A percentile compares a stretch with the other conserved stretches of the same genome.
Conservation (phyloP, 805 yeast genomes). For the Kodamaea laetipori region DNA sequence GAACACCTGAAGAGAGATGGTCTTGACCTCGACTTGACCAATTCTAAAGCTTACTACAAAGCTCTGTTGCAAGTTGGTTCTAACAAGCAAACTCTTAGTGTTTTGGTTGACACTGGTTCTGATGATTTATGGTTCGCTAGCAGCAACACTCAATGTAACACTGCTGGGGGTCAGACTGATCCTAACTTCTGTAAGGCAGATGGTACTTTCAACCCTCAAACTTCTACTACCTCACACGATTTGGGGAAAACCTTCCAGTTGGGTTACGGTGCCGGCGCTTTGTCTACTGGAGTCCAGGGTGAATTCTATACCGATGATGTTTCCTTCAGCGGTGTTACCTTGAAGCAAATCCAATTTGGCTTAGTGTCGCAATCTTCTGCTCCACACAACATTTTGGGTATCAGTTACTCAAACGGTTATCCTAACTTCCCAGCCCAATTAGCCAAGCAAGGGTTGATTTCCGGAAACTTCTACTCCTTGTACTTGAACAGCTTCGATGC, state of each 20-base stretch:
- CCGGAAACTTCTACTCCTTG: constrained; percentile 60
- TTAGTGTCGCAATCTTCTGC: constrained; percentile 3
- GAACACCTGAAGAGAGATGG: background rate
- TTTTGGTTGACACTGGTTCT: constrained; percentile 19
- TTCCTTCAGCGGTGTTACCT: constrained; percentile 7
- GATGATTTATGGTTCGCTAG: constrained; percentile 13
- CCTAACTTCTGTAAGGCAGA: constrained; percentile 3
- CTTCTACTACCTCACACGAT: constrained; percentile 14
- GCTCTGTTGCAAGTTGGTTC: constrained; percentile 6
- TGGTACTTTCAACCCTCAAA: constrained; percentile 12
- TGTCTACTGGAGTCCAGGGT: constrained; percentile 10
- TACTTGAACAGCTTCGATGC: constrained; percentile 51
- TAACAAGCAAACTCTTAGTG: constrained; percentile 5
- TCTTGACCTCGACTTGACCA: background rate
- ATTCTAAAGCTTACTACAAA: background rate
- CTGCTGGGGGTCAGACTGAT: too few species aligned
- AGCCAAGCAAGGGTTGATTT: constrained; percentile 57
- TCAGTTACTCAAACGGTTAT: constrained; percentile 36
- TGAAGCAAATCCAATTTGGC: constrained; percentile 14
- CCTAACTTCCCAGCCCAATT: constrained; percentile 67
- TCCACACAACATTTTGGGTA: constrained; percentile 4
- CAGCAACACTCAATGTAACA: background rate
- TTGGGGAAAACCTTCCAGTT: constrained; percentile 3
- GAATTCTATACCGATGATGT: constrained; percentile 13
- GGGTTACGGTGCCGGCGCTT: constrained; percentile 5